Evolutionary conservation across 495 filamentous ascomycete genomes (phyloP).

Genomic region (Podospora anserina): DNA sequence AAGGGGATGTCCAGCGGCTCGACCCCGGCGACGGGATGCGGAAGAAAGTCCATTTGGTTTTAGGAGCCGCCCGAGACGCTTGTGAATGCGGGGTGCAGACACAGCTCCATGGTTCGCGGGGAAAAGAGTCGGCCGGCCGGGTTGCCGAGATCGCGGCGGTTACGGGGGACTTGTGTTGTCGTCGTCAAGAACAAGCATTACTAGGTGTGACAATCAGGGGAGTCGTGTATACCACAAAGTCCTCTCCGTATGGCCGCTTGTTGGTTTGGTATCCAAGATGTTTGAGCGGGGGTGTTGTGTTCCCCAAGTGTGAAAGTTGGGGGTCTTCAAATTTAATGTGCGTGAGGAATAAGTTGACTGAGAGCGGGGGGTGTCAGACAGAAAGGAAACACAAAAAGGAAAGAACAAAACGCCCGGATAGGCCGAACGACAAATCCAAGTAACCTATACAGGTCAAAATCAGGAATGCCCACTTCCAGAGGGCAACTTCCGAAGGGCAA

Average conservation of each 20-base stretch:
- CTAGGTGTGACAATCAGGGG: not conserved
- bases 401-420: not conserved
- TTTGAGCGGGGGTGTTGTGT: too few species aligned
- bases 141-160: not conserved
- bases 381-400: not conserved
- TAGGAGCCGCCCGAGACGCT: slow-evolving; percentile 10
- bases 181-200: not conserved
- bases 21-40: slow-evolving; percentile 23
- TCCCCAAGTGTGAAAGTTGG: too few species aligned
- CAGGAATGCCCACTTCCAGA: not conserved
- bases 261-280: not conserved
- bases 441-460: not conserved
- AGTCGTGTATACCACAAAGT: too few species aligned
- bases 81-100: slow-evolving; percentile 15
- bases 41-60: slow-evolving; percentile 28
- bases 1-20: slow-evolving; percentile 27
- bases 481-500: not conserved
- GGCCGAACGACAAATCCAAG: not conserved
- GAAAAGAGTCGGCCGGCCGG: not conserved
- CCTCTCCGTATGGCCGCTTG: too few species aligned
- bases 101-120: slow-evolving; percentile 19
- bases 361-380: not conserved
- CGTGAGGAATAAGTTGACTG: not conserved
- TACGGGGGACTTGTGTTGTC: not conserved
- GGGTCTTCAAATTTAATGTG: too few species aligned